A percentile compares a stretch with the other conserved stretches of the same genome.
Conservation (phyloP, 1,284 basidiomycete genomes). For the Cryptococcus neoformans region DNA sequence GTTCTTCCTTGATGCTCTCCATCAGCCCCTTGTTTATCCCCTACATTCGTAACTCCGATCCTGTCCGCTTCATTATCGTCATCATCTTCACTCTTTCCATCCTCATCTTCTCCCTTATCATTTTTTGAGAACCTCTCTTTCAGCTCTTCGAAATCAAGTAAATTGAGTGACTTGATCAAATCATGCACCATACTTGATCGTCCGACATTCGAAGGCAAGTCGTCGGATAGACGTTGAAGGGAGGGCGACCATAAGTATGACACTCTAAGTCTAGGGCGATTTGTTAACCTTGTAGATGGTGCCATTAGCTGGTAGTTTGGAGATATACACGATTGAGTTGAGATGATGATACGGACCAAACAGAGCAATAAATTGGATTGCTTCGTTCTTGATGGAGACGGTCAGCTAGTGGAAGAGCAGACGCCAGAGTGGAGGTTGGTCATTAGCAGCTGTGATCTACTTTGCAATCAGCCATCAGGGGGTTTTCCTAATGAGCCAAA, state of each 20-base stretch:
- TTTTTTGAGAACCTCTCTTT: background rate
- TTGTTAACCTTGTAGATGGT: no score
- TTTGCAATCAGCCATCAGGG: no score
- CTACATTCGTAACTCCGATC: background rate
- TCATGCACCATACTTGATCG: slow-evolving; percentile 78
- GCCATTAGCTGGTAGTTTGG: no score
- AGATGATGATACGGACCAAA: no score
- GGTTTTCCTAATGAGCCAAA: no score
- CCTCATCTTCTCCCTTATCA: background rate
- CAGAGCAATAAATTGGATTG: no score
- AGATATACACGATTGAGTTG: no score
- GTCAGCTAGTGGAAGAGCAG: background rate
- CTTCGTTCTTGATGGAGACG: no score
- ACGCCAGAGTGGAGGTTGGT: background rate
- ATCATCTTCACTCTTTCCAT: background rate
- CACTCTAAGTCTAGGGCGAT: background rate
- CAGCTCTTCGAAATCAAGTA: slow-evolving; percentile 49
- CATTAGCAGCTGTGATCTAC: background rate
- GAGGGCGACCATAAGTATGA: slow-evolving; percentile 38
- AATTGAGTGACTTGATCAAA: slow-evolving; percentile 59
- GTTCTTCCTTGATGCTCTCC: background rate
- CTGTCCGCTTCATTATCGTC: background rate
- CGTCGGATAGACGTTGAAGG: slow-evolving; percentile 37
- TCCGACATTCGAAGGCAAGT: slow-evolving; percentile 75
- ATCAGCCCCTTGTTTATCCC: no score